Base-by-base conservation (phyloP, 169 alveolate species). In the Plasmodium reichenowi region DNA sequence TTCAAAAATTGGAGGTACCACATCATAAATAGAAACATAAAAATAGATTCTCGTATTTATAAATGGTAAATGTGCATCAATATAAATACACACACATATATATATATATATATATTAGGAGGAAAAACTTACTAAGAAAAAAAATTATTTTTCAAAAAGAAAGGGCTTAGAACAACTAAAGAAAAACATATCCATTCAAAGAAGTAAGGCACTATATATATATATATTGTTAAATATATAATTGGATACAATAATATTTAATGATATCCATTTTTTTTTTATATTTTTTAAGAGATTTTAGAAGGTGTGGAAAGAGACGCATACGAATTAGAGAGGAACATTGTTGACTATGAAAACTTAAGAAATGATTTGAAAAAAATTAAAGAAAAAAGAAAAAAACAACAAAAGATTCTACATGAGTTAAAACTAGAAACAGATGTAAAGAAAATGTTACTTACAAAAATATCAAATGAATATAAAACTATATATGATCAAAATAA, bases 371-470 rank as follows among this genome's bases (percentile, higher is more conserved):
- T 59, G 58, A 63, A 78, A 66, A 64, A 47, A 48, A 78, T 78
- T 12, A 78, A 78, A 66, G 89, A 78, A 78, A 78, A 78, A 64
- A 78, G 78, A 66, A 78, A 78, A 5, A 78, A 67, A 52, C 89
- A 78, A 29, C 78, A 64, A 78, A 56, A 78, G 26, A 52, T 78
- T 56, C 76, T 78, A 38, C 54, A 54, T 15, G 89, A 78, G 15
- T 66, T 78, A 59, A 78, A 78, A 59, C 60, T 78, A 12, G 89
- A 78, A 58, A 45, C 78, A 7, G 71, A 78, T 71, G 50, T 78
- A 29, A 78, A 78, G 43, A 78, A 78, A 64, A 50, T 78, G 76
- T 70, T 78, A 17, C 29, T 78, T 29, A 38, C 75, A 26, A 78
- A 64, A 50, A 64, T 78, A 6, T 64, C 78, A 12, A 50, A 48